Conservation (phyloP, 768 basidiomycete genomes). For the Thelephora aurantiotincta region DNA sequence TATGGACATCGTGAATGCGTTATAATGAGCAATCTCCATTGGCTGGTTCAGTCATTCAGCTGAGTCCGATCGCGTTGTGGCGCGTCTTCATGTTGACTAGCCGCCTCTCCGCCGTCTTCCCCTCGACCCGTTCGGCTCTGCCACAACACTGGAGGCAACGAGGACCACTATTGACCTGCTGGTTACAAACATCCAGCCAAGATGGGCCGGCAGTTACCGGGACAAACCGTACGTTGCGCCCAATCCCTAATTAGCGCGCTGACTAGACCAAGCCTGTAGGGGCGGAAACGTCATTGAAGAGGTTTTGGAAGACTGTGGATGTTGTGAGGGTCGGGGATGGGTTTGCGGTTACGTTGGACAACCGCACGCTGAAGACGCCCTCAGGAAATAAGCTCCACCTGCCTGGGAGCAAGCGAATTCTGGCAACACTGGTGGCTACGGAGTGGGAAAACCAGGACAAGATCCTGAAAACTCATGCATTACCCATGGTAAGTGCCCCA, state of each 20-base stretch:
- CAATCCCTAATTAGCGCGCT: neutral
- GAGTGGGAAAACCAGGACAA: slow-evolving; percentile 95
- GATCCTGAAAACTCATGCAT: slow-evolving; percentile 74
- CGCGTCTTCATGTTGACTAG: too few species aligned
- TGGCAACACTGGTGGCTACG: slow-evolving; percentile 77
- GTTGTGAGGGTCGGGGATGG: slow-evolving; percentile 43
- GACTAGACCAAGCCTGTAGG: slow-evolving; percentile 27
- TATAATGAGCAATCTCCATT: too few species aligned
- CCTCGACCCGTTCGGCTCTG: too few species aligned
- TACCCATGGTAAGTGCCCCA: slow-evolving; percentile 60
- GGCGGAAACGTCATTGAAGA: slow-evolving; percentile 71
- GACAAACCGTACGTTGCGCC: slow-evolving; percentile 43
- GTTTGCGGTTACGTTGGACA: slow-evolving; percentile 63
- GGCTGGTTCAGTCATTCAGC: too few species aligned
- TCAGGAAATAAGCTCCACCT: slow-evolving; percentile 62
- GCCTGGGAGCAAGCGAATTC: slow-evolving; percentile 52
- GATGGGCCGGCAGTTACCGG: slow-evolving; percentile 23
- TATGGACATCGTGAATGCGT: too few species aligned
- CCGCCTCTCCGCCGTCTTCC: too few species aligned
- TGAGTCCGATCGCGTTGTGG: too few species aligned
- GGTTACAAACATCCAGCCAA: neutral
- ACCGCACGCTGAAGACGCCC: slow-evolving; percentile 78
- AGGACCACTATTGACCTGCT: neutral
- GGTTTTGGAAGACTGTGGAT: slow-evolving; percentile 93
- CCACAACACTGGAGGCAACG: too few species aligned